Evolutionary conservation across 306 rosid genomes (phyloP).

Genomic region (Pterocarpus macrocarpus): DNA sequence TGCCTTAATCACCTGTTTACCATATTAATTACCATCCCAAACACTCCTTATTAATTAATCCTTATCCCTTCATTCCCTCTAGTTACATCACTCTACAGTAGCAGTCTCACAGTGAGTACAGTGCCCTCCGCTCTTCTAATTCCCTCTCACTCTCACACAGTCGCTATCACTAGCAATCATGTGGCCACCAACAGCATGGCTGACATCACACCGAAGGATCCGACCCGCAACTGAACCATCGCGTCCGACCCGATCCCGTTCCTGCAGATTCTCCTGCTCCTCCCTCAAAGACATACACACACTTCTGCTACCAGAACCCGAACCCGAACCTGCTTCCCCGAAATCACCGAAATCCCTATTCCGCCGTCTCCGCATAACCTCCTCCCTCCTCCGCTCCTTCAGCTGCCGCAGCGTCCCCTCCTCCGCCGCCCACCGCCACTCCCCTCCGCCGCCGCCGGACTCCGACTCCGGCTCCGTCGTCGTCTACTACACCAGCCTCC

Average conservation of each 20-base stretch:
- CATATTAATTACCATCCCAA: background rate
- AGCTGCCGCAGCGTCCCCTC: conserved; percentile 21
- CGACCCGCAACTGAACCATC: conserved; percentile 26
- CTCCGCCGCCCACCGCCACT: conserved; percentile 37
- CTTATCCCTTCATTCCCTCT: background rate
- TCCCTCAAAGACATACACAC: conserved; percentile 82
- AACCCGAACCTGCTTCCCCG: conserved; percentile 54
- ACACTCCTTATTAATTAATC: background rate
- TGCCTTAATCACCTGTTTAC: background rate
- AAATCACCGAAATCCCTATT: conserved; percentile 62
- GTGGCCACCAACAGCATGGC: conserved; percentile 70
- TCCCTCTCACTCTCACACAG: background rate
- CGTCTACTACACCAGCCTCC: conserved; percentile 83
- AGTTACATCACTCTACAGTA: background rate
- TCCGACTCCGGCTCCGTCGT: conserved; percentile 58
- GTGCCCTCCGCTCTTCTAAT: no score
- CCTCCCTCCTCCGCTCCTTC: conserved; percentile 63
- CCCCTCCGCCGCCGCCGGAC: conserved; percentile 50
- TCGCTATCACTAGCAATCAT: conserved; percentile 41
- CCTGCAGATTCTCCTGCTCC: conserved; percentile 55
- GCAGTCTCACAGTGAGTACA: background rate
- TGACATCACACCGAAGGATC: conserved; percentile 51
- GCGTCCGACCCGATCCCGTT: background rate
- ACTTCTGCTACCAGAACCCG: conserved; percentile 57
- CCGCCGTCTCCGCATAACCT: conserved; percentile 64